A percentile compares a stretch with the other conserved stretches of the same genome.
Evolutionary conservation across 2,329 filamentous ascomycete species (phyloP).

Genomic region (Macrophomina pseudophaseolina): DNA sequence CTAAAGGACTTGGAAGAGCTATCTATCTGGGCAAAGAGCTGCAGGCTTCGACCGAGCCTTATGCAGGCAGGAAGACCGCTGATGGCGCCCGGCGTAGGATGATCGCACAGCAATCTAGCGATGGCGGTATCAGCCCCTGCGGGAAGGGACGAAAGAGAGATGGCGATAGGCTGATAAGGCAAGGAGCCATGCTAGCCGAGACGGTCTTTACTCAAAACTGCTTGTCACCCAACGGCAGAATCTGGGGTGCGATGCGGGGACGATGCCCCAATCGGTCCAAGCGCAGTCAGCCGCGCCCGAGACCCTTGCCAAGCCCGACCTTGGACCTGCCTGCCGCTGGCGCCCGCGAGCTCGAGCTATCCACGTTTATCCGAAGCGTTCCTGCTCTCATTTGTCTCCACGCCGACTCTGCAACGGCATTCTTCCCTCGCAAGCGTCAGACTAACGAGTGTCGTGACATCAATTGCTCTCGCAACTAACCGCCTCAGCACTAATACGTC

Average conservation of each 20-base stretch:
- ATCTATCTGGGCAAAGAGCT: neutral
- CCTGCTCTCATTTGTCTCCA: neutral
- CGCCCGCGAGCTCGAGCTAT: conserved; percentile 5
- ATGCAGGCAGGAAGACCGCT: conserved; percentile 11
- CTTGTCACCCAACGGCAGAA: neutral
- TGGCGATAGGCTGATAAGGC: conserved; percentile 19
- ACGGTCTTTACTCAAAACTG: conserved; percentile 16
- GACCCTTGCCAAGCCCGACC: neutral
- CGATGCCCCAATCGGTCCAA: neutral
- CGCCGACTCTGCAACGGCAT: neutral
- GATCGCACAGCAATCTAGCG: neutral
- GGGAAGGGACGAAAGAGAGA: neutral
- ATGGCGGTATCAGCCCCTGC: conserved; percentile 4
- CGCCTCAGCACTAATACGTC: conserved; percentile 14
- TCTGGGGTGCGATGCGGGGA: conserved; percentile 8
- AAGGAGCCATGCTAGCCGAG: conserved; percentile 7
- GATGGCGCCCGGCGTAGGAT: conserved; percentile 12
- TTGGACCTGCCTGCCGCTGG: neutral
- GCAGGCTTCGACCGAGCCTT: neutral
- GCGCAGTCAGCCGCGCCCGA: neutral
- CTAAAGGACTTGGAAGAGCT: neutral
- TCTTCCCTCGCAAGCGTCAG: conserved; percentile 6
- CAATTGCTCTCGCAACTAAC: conserved; percentile 20
- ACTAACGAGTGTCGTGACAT: neutral
- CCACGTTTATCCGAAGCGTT: neutral